phyloP scores from a whole-genome alignment of 768 basidiomycete species.

The Dioszegia hungarica region DNA sequence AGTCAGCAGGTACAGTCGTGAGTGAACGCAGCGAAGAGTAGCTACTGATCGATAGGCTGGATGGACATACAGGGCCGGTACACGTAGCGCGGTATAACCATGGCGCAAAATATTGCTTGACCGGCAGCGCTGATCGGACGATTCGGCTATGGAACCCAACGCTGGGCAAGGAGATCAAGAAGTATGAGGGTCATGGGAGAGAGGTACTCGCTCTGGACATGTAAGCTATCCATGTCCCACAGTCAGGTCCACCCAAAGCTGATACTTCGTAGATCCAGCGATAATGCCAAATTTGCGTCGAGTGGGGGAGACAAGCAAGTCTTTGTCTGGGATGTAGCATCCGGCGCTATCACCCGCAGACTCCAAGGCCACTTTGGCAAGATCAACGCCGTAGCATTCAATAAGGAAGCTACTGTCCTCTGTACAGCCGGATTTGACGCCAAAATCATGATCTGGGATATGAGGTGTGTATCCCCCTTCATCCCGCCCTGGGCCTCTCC shows the following conservation, averaged over 20 bases:
- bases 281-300: slow-evolving; percentile 90
- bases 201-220: slow-evolving; percentile 87
- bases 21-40: not conserved
- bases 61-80: slow-evolving; percentile 61
- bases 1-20: slow-evolving; percentile 25
- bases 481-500: not conserved
- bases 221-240: too few relatives aligned
- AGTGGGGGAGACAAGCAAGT: slow-evolving; percentile 89
- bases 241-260: slow-evolving; percentile 40
- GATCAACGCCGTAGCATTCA: slow-evolving; percentile 81
- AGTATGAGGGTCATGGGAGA: slow-evolving; percentile 86
- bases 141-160: slow-evolving; percentile 87
- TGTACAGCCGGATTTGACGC: slow-evolving; percentile 84
- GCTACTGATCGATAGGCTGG: slow-evolving; percentile 29
- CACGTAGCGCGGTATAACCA: slow-evolving; percentile 89
- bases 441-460: slow-evolving; percentile 85
- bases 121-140: slow-evolving; percentile 85
- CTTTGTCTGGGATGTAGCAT: slow-evolving; percentile 92
- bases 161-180: slow-evolving; percentile 81
- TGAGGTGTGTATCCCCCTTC: slow-evolving; percentile 74
- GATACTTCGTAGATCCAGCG: slow-evolving; percentile 68
- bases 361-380: slow-evolving; percentile 85
- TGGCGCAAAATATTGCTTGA: slow-evolving; percentile 81
- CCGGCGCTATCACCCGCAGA: slow-evolving; percentile 74
- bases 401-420: slow-evolving; percentile 71